Evolutionary conservation across 805 yeast species (phyloP).

Genomic region (Candida silvicultrix): DNA sequence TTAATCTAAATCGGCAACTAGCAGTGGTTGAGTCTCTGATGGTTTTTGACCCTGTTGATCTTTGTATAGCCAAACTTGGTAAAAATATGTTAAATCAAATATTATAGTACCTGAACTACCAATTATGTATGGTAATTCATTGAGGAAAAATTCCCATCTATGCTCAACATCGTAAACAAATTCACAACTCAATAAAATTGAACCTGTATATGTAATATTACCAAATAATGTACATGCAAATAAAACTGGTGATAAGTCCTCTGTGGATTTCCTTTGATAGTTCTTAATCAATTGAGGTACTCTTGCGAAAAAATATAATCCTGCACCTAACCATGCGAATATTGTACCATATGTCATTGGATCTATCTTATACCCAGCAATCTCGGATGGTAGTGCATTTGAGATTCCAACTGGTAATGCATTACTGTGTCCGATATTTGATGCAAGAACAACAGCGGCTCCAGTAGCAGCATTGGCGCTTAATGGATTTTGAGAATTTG

Average conservation of each 20-base stretch:
- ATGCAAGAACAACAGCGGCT: slow-evolving; percentile 20
- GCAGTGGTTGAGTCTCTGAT: slow-evolving; percentile 12
- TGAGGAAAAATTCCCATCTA: slow-evolving; percentile 43
- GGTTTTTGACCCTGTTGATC: slow-evolving; percentile 2
- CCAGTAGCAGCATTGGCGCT: slow-evolving; percentile 14
- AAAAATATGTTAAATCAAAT: slow-evolving; percentile 68
- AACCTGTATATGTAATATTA: slow-evolving; percentile 67
- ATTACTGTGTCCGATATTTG: slow-evolving; percentile 18
- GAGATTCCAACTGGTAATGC: slow-evolving; percentile 10
- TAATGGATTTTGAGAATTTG: slow-evolving; percentile 1
- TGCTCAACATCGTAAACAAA: slow-evolving; percentile 33
- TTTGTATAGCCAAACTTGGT: slow-evolving; percentile 42
- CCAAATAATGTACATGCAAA: slow-evolving; percentile 77
- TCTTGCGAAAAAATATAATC: slow-evolving; percentile 69
- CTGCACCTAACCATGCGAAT: slow-evolving; percentile 77
- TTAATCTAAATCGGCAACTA: slow-evolving; percentile 1
- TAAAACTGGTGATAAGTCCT: slow-evolving; percentile 76
- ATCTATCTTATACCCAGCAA: neutral
- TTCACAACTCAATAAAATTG: slow-evolving; percentile 63
- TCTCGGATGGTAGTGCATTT: slow-evolving; percentile 3
- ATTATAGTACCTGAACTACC: slow-evolving; percentile 84
- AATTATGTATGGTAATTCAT: slow-evolving; percentile 74
- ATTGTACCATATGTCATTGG: slow-evolving; percentile 31
- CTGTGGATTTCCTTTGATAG: slow-evolving; percentile 71
- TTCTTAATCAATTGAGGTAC: slow-evolving; percentile 82